Base-by-base conservation (phyloP, 75 land plant genomes). In the Adiantum capillusveneris region DNA sequence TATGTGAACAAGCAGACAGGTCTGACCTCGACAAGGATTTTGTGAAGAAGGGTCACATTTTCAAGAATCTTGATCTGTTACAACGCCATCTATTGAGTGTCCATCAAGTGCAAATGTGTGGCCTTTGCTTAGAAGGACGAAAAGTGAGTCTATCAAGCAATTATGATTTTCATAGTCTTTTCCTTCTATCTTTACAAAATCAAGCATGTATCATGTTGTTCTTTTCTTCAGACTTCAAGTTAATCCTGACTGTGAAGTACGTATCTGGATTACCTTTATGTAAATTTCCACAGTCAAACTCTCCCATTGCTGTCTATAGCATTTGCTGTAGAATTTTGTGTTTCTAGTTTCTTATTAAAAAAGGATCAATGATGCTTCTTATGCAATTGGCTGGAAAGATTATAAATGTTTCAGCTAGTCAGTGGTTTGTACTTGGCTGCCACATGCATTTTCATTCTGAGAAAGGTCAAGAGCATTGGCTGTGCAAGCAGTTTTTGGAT, bases 61-160 rank as follows among this genome's bases (percentile, higher is more conserved):
- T 84, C 60, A 64, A 70, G 69, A 80, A 67, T 44, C 73, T 95
- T 60, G 92, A 90, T 29, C 84, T 78, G 24, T 57, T 95, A 42
- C 83, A 81, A 42, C 72, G 84, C 27, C 99, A 95, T 56, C 72
- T 86, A 16, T 74, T 65, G 44, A 67, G 77, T 58, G 65, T 30
- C 46, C 99, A 95, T 63, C 78, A 59, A 22, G 70, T 84, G 67
- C 28, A 75, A 64, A 90, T 90, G 88, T 95, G 99, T 64, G 69
- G 58, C 48, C 64, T 95, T 20, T 95, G 99, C 57, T 71, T 95
- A 77, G 84, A 86, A 65, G 88, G 96, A 36, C 66, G 92, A 28
- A 95, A 95, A 88, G 92, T 34, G 9, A 34, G 37, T 34, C 9
- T 9, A 3, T 34, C 3, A 34, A 9, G n/a, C n/a, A n/a, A n/a